phyloP scores from a whole-genome alignment of 768 basidiomycete genomes.

The Tricholoma furcatifolium region DNA sequence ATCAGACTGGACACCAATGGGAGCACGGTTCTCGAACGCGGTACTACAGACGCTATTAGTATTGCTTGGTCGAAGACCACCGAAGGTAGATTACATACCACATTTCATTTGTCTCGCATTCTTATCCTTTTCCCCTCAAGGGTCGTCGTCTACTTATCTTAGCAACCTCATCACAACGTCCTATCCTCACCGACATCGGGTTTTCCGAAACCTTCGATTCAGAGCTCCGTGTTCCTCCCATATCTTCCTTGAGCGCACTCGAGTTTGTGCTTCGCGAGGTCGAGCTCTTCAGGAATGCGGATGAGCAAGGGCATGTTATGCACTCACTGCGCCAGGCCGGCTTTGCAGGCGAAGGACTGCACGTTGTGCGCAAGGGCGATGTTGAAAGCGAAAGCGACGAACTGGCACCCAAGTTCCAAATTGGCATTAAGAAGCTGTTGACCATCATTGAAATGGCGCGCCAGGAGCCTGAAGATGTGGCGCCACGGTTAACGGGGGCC shows the following conservation, averaged over 20 bases:
- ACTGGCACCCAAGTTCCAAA: conserved; percentile 52
- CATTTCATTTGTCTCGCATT: neutral
- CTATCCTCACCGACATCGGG: conserved; percentile 85
- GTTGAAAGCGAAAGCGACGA: conserved; percentile 43
- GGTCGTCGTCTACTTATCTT: conserved; percentile 89
- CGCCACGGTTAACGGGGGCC: conserved; percentile 63
- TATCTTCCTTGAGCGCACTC: conserved; percentile 69
- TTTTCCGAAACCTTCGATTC: conserved; percentile 89
- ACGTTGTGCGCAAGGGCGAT: no score
- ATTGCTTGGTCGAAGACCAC: conserved; percentile 83
- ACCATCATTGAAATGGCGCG: conserved; percentile 94
- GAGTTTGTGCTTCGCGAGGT: conserved; percentile 78
- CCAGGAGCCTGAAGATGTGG: conserved; percentile 87
- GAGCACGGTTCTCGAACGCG: conserved; percentile 93
- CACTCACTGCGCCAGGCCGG: conserved; percentile 72
- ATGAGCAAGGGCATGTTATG: conserved; percentile 59
- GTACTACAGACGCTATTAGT: conserved; percentile 91
- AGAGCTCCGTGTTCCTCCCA: conserved; percentile 80
- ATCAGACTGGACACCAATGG: conserved; percentile 94
- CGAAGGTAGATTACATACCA: conserved; percentile 62
- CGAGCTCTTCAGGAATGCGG: conserved; percentile 61
- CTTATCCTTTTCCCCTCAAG: conserved; percentile 34
- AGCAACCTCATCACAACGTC: conserved; percentile 87
- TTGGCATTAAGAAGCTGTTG: conserved; percentile 93
- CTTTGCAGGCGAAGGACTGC: conserved; percentile 49